Evolutionary conservation across 2,329 filamentous ascomycete genomes (phyloP).

Genomic region (Orbilia quercus): DNA sequence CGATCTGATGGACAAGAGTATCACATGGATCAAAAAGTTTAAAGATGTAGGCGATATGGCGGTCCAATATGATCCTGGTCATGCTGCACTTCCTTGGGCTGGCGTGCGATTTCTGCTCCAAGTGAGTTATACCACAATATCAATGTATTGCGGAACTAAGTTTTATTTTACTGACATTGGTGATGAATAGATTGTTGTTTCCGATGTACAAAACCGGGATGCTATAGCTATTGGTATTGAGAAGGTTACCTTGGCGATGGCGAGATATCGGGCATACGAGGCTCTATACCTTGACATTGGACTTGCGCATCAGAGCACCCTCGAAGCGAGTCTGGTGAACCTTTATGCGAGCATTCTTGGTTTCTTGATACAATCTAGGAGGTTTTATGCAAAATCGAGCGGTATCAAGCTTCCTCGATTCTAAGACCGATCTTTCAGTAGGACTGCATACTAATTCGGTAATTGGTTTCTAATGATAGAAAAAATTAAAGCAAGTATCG

Average conservation of each 20-base stretch:
- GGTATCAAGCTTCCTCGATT: too few species aligned
- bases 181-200: slow-evolving; percentile 1
- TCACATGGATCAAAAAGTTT: slow-evolving; percentile 60
- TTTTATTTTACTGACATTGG: too few species aligned
- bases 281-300: slow-evolving; percentile 7
- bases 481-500: neutral
- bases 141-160: too few species aligned
- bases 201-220: slow-evolving; percentile 7
- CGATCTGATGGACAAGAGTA: slow-evolving; percentile 60
- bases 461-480: neutral
- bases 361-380: slow-evolving; percentile 10
- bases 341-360: slow-evolving; percentile 14
- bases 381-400: slow-evolving; percentile 8
- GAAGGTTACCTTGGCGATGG: slow-evolving; percentile 6
- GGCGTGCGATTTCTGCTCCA: slow-evolving; percentile 57
- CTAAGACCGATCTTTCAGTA: too few species aligned
- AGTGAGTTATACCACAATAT: too few species aligned
- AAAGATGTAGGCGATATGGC: slow-evolving; percentile 59
- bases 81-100: slow-evolving; percentile 60
- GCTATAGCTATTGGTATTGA: slow-evolving; percentile 20
- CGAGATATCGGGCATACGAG: slow-evolving; percentile 15
- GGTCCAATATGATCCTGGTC: slow-evolving; percentile 59
- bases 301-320: neutral
- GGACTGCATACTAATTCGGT: too few species aligned
- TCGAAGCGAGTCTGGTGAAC: neutral